A percentile compares a stretch with the other conserved stretches of the same genome.
phyloP scores from a whole-genome alignment of 352 stramenopile species.

The Phytopythium cucurbitacearum region DNA sequence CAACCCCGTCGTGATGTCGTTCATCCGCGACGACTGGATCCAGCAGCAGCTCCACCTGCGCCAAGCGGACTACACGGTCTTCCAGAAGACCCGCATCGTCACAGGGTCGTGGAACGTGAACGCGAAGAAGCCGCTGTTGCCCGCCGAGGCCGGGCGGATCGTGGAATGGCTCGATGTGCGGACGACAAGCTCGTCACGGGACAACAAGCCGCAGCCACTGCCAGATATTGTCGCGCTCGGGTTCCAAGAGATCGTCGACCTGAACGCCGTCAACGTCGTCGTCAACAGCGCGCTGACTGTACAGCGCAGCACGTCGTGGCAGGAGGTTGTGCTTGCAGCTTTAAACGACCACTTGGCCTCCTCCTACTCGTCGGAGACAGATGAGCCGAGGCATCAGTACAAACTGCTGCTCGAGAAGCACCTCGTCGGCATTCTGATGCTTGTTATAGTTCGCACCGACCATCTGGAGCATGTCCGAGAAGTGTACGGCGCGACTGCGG shows the following conservation, averaged over 20 bases:
- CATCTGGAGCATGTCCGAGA: slow-evolving; percentile 81
- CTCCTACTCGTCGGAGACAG: not conserved
- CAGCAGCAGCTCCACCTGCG: slow-evolving; percentile 66
- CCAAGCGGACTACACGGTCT: slow-evolving; percentile 59
- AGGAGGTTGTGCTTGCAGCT: slow-evolving; percentile 86
- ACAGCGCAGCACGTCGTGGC: slow-evolving; percentile 85
- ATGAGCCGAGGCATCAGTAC: slow-evolving; percentile 35
- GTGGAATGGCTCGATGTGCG: slow-evolving; percentile 59
- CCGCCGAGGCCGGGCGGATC: slow-evolving; percentile 42
- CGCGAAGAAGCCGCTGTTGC: slow-evolving; percentile 95
- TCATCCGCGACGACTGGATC: slow-evolving; percentile 88
- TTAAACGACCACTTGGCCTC: slow-evolving; percentile 80
- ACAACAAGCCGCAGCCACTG: slow-evolving; percentile 4
- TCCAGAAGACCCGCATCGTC: slow-evolving; percentile 54
- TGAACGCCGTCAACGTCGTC: slow-evolving; percentile 99
- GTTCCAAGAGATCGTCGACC: slow-evolving; percentile 99
- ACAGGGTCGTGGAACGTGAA: slow-evolving; percentile 99
- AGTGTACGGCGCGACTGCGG: slow-evolving; percentile 87
- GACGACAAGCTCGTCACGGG: slow-evolving; percentile 3
- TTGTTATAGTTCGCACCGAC: slow-evolving; percentile 92
- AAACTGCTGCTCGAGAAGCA: slow-evolving; percentile 87
- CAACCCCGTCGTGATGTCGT: slow-evolving; percentile 79
- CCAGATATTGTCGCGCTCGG: slow-evolving; percentile 73
- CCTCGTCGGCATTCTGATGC: slow-evolving; percentile 96
- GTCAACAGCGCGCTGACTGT: slow-evolving; percentile 94